Evolutionary conservation across 495 filamentous ascomycete genomes (phyloP).

Genomic region (Podospora bellae-mahoneyi): DNA sequence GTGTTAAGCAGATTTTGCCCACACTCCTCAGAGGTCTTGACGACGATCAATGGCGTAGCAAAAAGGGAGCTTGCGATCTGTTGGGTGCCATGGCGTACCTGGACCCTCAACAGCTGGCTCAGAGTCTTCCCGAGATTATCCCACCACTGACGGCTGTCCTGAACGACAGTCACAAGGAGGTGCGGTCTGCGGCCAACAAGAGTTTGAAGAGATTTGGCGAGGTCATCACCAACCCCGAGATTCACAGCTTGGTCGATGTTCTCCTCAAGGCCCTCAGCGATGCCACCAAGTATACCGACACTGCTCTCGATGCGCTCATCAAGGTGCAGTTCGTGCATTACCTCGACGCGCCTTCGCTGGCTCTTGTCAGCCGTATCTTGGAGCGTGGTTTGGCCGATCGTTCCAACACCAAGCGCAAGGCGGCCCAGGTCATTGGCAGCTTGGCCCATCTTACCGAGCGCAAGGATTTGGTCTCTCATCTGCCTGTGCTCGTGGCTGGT

Average conservation of each 20-base stretch:
- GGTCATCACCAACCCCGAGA: slow-evolving; percentile 95
- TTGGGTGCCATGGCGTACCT: slow-evolving; percentile 98
- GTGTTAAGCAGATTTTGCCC: slow-evolving; percentile 90
- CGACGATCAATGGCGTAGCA: slow-evolving; percentile 94
- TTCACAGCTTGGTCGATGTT: slow-evolving; percentile 84
- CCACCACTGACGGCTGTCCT: slow-evolving; percentile 88
- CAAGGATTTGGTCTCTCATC: slow-evolving; percentile 85
- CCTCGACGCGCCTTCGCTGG: slow-evolving; percentile 89
- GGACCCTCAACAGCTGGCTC: slow-evolving; percentile 87
- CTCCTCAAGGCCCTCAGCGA: slow-evolving; percentile 95
- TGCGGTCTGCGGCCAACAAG: slow-evolving; percentile 84
- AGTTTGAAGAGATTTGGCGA: slow-evolving; percentile 96
- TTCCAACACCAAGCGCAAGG: slow-evolving; percentile 91
- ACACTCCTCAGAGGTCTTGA: slow-evolving; percentile 90
- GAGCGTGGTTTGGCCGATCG: slow-evolving; percentile 88
- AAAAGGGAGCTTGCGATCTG: slow-evolving; percentile 94
- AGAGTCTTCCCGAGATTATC: slow-evolving; percentile 92
- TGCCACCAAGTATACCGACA: slow-evolving; percentile 95
- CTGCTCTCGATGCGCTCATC: slow-evolving; percentile 88
- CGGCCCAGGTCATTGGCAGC: slow-evolving; percentile 94
- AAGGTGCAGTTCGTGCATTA: slow-evolving; percentile 96
- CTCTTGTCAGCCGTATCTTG: slow-evolving; percentile 89
- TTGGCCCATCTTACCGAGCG: slow-evolving; percentile 94
- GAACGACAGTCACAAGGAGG: slow-evolving; percentile 97
- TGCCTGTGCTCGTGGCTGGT: slow-evolving; percentile 89